These are phyloP conservation scores for Sclerotinia subarctica DNA, from an alignment of 2,329 filamentous ascomycete genomes.

Conservation along the genomic window DNA sequence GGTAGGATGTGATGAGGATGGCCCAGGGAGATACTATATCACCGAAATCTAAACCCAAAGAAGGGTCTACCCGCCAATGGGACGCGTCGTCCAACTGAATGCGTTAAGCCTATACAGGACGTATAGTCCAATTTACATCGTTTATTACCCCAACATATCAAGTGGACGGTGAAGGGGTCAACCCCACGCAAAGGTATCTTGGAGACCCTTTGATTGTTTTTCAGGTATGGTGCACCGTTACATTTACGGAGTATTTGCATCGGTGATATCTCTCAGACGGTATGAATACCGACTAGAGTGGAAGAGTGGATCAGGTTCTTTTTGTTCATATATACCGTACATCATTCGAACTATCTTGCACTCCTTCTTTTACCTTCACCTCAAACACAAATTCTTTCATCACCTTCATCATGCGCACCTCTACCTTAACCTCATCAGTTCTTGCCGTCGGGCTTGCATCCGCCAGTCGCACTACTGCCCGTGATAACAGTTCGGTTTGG, in stretches of 20 bases:
- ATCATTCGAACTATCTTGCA: neutral
- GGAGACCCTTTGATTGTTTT: neutral
- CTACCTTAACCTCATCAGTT: conserved; percentile 9
- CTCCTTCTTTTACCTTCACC: neutral
- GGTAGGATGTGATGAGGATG: neutral
- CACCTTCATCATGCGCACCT: conserved; percentile 10
- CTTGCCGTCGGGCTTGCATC: conserved; percentile 2
- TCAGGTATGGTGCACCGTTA: neutral
- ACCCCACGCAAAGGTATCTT: neutral
- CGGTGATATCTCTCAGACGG: neutral
- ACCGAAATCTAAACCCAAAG: neutral
- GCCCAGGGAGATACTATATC: neutral
- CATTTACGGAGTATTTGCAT: neutral
- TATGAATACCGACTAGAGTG: neutral
- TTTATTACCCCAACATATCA: neutral
- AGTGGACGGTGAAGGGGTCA: conserved; percentile 2
- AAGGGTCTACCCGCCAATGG: no score
- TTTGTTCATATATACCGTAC: conserved; percentile 1
- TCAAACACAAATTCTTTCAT: conserved; percentile 4
- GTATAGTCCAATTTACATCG: neutral
- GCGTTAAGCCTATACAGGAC: neutral
- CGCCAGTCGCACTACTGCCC: neutral
- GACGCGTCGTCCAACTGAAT: no score
- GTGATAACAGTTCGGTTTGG: conserved; percentile 24
- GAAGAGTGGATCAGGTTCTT: neutral